Conservation (phyloP, 2,329 filamentous ascomycete species). For the Paecilomyces formosus region DNA sequence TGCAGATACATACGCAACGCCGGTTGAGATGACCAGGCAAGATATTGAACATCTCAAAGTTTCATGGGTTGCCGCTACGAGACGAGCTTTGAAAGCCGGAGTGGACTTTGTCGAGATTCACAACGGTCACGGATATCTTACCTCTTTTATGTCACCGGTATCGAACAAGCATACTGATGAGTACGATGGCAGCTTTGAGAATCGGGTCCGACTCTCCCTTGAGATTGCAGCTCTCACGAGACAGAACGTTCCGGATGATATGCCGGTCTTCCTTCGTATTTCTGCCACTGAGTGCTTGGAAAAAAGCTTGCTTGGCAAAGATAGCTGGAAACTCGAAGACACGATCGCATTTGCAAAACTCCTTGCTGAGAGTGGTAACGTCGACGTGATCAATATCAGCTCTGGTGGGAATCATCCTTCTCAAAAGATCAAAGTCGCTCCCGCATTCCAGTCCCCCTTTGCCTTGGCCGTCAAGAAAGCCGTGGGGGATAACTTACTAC, state of each 20-base stretch:
- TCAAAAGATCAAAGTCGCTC: slow-evolving; percentile 38
- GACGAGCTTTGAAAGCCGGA: slow-evolving; percentile 48
- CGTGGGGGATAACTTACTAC: too few relatives aligned
- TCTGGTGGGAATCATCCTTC: slow-evolving; percentile 37
- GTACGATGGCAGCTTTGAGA: slow-evolving; percentile 46
- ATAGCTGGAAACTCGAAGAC: slow-evolving; percentile 34
- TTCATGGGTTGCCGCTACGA: slow-evolving; percentile 36
- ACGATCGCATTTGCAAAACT: slow-evolving; percentile 33
- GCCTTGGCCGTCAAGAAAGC: too few relatives aligned
- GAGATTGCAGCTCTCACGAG: slow-evolving; percentile 37
- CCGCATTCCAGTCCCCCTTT: slow-evolving; percentile 1
- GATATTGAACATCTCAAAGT: slow-evolving; percentile 37
- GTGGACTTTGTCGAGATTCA: slow-evolving; percentile 48
- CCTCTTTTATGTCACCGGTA: slow-evolving; percentile 44
- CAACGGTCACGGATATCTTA: slow-evolving; percentile 44
- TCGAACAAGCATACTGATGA: slow-evolving; percentile 42
- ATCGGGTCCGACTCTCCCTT: slow-evolving; percentile 46
- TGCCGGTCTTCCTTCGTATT: slow-evolving; percentile 66
- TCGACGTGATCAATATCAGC: slow-evolving; percentile 41
- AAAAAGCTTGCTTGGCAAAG: slow-evolving; percentile 19
- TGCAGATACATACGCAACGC: slow-evolving; percentile 19
- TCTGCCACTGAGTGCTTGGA: slow-evolving; percentile 69
- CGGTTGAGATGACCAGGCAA: slow-evolving; percentile 24
- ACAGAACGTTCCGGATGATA: slow-evolving; percentile 56
- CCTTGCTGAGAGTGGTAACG: slow-evolving; percentile 29